Conservation (phyloP, 768 basidiomycete genomes). For the Amyloporia xantha region DNA sequence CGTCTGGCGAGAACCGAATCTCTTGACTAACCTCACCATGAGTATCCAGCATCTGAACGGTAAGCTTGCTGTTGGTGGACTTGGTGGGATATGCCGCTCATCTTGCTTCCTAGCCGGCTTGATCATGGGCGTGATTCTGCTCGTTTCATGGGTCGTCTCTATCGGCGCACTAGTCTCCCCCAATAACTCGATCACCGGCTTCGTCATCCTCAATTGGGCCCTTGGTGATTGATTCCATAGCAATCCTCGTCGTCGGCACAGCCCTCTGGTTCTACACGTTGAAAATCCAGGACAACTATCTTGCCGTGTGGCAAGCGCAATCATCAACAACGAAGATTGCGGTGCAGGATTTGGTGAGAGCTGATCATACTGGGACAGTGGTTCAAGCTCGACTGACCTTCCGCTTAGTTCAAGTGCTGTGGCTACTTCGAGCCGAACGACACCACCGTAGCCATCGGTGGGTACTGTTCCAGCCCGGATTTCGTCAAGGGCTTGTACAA, state of each 20-base stretch:
- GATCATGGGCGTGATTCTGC: conserved; percentile 57
- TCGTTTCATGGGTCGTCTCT: conserved; percentile 65
- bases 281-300: conserved; percentile 62
- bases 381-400: neutral
- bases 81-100: neutral
- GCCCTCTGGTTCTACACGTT: conserved; percentile 82
- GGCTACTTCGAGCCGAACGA: conserved; percentile 65
- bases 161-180: conserved; percentile 64
- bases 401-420: conserved; percentile 66
- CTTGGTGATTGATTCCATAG: conserved; percentile 59
- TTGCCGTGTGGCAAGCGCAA: conserved; percentile 44
- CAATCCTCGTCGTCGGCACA: conserved; percentile 58
- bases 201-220: conserved; percentile 71
- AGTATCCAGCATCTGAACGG: conserved; percentile 51
- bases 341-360: conserved; percentile 68
- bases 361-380: neutral
- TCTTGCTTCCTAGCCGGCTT: conserved; percentile 49
- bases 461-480: conserved; percentile 43
- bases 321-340: conserved; percentile 40
- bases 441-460: conserved; percentile 52
- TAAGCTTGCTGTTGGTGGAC: conserved; percentile 25
- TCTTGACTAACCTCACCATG: conserved; percentile 72
- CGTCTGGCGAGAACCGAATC: conserved; percentile 59
- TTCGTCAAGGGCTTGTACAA: conserved; percentile 33
- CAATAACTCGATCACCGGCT: conserved; percentile 60